Evolutionary conservation across 331 rosid species (phyloP).

Genomic region (Telfairia occidentalis): DNA sequence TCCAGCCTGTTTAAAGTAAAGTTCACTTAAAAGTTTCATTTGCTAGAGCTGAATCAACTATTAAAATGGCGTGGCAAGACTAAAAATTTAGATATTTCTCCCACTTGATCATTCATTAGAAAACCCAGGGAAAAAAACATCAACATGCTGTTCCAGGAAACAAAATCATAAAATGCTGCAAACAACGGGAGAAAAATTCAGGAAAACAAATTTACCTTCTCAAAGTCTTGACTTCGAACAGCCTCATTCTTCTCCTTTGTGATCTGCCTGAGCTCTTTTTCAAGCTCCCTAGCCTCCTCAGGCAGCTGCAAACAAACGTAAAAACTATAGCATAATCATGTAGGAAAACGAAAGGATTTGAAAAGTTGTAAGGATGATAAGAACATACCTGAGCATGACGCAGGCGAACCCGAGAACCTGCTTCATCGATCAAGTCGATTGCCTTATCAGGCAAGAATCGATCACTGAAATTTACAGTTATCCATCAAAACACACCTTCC

Average conservation of each 20-base stretch:
- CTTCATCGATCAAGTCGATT: conserved; percentile 23
- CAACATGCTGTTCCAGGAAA: not conserved
- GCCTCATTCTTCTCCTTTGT: conserved; percentile 84
- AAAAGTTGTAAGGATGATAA: not conserved
- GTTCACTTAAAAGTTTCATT: not conserved
- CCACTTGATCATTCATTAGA: not conserved
- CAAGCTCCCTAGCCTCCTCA: conserved; percentile 81
- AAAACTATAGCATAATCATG: not conserved
- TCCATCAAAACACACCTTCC: not conserved
- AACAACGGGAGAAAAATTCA: not conserved
- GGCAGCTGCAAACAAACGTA: conserved; percentile 13
- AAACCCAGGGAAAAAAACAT: not conserved
- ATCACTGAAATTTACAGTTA: conserved; percentile 9
- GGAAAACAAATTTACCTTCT: conserved; percentile 5
- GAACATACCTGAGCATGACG: not conserved
- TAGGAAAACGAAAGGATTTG: not conserved
- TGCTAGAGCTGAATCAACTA: not conserved
- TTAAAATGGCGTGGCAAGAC: not conserved
- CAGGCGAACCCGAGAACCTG: conserved; percentile 20
- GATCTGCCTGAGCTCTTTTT: conserved; percentile 79
- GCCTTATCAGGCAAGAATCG: conserved; percentile 28
- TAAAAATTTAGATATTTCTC: not conserved
- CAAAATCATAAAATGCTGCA: not conserved
- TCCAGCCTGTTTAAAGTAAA: conserved; percentile 52
- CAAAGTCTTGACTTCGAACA: conserved; percentile 73